Evolutionary conservation across 768 basidiomycete genomes (phyloP), one percentile per base, ranked within the genome.

Genomic region (Mycena albidolilacea): DNA sequence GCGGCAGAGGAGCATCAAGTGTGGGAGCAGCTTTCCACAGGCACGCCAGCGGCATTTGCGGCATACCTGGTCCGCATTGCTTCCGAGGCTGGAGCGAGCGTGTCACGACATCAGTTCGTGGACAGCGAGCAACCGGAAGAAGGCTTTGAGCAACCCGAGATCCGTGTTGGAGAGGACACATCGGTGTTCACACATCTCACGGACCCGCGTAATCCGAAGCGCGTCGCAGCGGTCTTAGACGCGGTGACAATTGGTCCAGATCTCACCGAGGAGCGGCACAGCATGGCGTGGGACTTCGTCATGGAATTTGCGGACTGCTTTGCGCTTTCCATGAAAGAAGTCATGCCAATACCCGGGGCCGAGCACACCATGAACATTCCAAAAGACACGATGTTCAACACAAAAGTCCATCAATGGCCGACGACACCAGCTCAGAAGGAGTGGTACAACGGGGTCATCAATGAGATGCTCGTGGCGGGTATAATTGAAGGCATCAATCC

Each of bases 291-390:
- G 55, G 63, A 52, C 0, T 69, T 85, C 12, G 52, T 86, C 0
- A 37, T 12, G 0, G 75, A 83, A 66, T 85, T 77, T 64, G 82
- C 86, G 0, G 84, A 86, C 69, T 77, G 78, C 50, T 87, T 85
- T 68, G 82, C 84, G 2, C 69, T 86, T 2, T 81, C 81, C 0
- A 71, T 86, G 11, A 77, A 78, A 15, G 84, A 87, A 67, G 85
- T 87, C 0, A 61, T 69, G 1, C 73, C 76, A 0, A 81, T 86
- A 0, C 65, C 77, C 8, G 81, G 80, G 4, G 80, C 79, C 5
- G 75, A 77, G 9, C 85, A 86, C 74, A 71, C 60, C 3, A 76
- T 87, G 17, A 76, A 82, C 69, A 77, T 87, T 1, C 79, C 80
- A 0, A 65, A 71, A 14, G 78, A 75, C 6, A 62, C 77, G 0